Conservation (phyloP, 2,329 filamentous ascomycete species). For the Colletotrichum sp. region DNA sequence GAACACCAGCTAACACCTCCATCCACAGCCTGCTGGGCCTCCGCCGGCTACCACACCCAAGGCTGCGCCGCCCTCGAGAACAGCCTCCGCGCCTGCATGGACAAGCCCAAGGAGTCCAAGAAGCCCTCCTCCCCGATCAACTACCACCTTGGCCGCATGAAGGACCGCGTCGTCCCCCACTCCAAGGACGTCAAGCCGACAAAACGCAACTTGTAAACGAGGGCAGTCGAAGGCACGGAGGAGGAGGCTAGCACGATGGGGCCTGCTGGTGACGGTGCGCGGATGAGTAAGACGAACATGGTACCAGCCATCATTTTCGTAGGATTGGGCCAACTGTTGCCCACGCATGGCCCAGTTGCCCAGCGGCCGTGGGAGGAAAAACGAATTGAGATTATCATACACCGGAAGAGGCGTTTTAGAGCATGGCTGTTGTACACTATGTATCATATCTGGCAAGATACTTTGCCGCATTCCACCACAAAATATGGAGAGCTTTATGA, state of each 20-base stretch:
- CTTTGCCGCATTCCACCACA: background rate
- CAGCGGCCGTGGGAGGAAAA: background rate
- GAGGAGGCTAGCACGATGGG: background rate
- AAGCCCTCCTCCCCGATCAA: slow-evolving; percentile 80
- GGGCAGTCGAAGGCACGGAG: background rate
- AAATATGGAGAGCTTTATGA: background rate
- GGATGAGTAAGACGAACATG: background rate
- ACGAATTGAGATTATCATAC: background rate
- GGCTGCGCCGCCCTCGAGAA: slow-evolving; percentile 66
- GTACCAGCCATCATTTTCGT: background rate
- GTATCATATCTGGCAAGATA: slow-evolving; percentile 4
- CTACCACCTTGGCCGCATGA: slow-evolving; percentile 85
- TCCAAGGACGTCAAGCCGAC: slow-evolving; percentile 3
- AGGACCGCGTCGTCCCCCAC: slow-evolving; percentile 39
- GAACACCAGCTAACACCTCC: background rate
- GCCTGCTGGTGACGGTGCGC: background rate
- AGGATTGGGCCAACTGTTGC: background rate
- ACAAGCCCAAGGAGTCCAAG: slow-evolving; percentile 65
- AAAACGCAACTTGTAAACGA: background rate
- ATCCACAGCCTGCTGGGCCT: slow-evolving; percentile 79
- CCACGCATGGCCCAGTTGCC: background rate
- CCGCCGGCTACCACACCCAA: slow-evolving; percentile 69
- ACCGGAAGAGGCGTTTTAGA: slow-evolving; percentile 13
- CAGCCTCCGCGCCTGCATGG: slow-evolving; percentile 76
- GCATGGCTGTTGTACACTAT: slow-evolving; percentile 13